Evolutionary conservation across 805 yeast genomes (phyloP), one percentile per base, ranked within the genome.

Genomic region (Kodamaea laetipori): DNA sequence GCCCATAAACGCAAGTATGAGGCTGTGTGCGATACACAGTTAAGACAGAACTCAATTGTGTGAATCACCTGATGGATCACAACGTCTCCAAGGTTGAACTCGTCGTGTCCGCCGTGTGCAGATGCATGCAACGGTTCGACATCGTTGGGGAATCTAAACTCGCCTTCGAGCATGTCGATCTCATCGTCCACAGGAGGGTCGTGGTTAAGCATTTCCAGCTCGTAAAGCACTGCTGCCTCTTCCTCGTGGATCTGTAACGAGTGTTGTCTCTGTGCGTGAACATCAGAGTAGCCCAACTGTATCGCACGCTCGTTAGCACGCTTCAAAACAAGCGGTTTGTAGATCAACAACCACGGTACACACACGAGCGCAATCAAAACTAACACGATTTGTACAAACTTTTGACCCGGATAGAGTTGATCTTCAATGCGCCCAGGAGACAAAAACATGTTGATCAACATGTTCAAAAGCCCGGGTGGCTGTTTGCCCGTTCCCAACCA

Each of bases 11-110:
- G 86, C 54, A 92, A 74, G 60, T 92, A 92, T 0, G 98, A 92
- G 1, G 99, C 99, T 2, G 99, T 92, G 65, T 92, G 99, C n/a
- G 97, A 88, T 24, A 92, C 96, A 73, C 97, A 87, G 67, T 94
- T 94, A 60, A 92, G 76, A 61, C 99, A 92, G 69, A 94, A 92
- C 73, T 92, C 99, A 61, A 92, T 92, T 8, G 99, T 94, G 66
- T 94, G 97, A 55, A 92, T 92, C 17, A 92, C 96, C 68, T 92
- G 99, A 66, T 92, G 97, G 55, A 92, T 92, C 84, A 92, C 85
- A 25, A 94, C 80, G 57, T 92, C 99, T 37, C 97, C 97, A 61
- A 92, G 87, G 48, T 83, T 78, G 56, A 82, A 84, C 35, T 69
- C 82, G 37, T 72, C 78, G 12, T 70, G 80, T 27, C 71, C 81